Percentiles rank a stretch among this genome's conserved stretches.
phyloP scores from a whole-genome alignment of 2,329 filamentous ascomycete genomes.

The Apiospora kogelbergensis region DNA sequence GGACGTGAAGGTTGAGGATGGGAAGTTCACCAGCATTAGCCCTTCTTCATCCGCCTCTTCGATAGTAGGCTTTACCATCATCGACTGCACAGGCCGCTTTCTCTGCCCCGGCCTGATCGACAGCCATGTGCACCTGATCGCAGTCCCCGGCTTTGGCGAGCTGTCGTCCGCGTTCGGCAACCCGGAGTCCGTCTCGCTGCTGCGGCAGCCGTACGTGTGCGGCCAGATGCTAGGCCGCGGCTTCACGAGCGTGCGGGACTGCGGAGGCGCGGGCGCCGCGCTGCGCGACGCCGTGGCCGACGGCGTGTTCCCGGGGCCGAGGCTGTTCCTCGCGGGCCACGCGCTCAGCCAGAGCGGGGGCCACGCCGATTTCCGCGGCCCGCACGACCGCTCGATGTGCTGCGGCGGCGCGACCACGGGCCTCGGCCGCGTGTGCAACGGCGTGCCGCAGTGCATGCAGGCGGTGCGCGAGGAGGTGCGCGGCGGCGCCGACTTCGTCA shows the following conservation, averaged over 20 bases:
- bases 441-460: slow-evolving; percentile 49
- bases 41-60: slow-evolving; percentile 10
- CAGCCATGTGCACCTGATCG: slow-evolving; percentile 25
- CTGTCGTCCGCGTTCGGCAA: slow-evolving; percentile 23
- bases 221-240: slow-evolving; percentile 49
- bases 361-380: slow-evolving; percentile 46
- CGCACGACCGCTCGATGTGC: slow-evolving; percentile 42
- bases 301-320: slow-evolving; percentile 46
- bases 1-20: slow-evolving; percentile 19
- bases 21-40: slow-evolving; percentile 20
- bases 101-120: slow-evolving; percentile 20
- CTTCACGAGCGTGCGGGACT: slow-evolving; percentile 54
- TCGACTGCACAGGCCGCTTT: slow-evolving; percentile 18
- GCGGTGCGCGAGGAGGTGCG: slow-evolving; percentile 50
- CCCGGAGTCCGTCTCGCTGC: slow-evolving; percentile 28
- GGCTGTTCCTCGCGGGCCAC: slow-evolving; percentile 50
- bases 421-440: slow-evolving; percentile 46
- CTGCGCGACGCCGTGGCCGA: slow-evolving; percentile 51
- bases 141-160: slow-evolving; percentile 22
- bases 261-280: slow-evolving; percentile 48
- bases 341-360: slow-evolving; percentile 53
- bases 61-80: slow-evolving; percentile 5
- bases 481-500: slow-evolving; percentile 53
- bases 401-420: slow-evolving; percentile 42
- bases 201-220: slow-evolving; percentile 43